Evolutionary conservation across 2,329 filamentous ascomycete species (phyloP).

Genomic region (Fusarium redolens): DNA sequence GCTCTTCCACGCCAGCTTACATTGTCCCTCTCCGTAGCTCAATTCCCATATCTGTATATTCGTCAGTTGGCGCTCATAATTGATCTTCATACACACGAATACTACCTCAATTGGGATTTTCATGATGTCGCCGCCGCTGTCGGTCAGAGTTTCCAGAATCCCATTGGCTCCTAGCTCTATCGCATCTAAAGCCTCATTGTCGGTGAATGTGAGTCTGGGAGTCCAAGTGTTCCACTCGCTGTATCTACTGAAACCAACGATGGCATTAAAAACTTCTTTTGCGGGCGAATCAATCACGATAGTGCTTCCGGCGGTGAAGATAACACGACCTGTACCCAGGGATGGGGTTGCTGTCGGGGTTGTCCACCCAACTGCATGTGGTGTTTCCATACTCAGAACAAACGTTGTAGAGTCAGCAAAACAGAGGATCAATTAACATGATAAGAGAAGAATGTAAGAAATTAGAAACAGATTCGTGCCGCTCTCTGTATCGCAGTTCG

Average conservation of each 20-base stretch:
- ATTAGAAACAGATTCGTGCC: accelerated
- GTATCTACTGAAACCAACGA: background rate
- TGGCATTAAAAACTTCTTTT: background rate
- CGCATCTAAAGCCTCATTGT: background rate
- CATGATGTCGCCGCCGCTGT: background rate
- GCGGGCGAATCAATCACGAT: background rate
- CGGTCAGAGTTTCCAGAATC: background rate
- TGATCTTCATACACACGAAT: accelerated
- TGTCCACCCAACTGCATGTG: background rate
- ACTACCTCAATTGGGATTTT: background rate
- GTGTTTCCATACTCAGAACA: background rate
- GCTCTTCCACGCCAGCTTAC: background rate
- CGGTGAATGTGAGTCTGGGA: background rate
- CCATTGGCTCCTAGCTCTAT: background rate
- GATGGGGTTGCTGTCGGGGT: background rate
- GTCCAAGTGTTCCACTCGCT: background rate
- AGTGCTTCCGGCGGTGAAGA: background rate
- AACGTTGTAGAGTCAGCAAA: accelerated
- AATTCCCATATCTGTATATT: background rate
- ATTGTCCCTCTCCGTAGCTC: background rate
- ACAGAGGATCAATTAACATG: accelerated
- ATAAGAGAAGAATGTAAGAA: accelerated
- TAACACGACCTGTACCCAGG: background rate
- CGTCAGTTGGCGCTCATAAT: background rate
- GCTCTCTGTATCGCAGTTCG: background rate